Conservation (phyloP, 108 stramenopile genomes). For the Ochromonas danica region DNA sequence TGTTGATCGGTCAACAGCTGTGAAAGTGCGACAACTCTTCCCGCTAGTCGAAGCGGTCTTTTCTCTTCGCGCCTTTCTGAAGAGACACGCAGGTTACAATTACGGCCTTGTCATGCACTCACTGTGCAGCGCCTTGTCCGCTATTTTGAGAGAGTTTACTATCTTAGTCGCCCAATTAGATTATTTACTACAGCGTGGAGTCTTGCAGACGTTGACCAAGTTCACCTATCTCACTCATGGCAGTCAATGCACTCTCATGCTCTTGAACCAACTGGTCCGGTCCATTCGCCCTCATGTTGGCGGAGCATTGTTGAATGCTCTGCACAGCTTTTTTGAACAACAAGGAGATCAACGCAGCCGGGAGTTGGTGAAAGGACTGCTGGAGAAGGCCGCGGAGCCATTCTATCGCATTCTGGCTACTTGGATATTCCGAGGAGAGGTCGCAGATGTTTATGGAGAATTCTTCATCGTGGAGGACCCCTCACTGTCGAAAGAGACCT, state of each 20-base stretch:
- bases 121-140: constrained; percentile 71
- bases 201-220: constrained; percentile 69
- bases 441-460: constrained; percentile 80
- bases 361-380: constrained; percentile 45
- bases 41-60: too few species aligned
- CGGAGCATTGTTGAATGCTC: constrained; percentile 70
- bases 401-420: constrained; percentile 74
- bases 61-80: constrained; percentile 66
- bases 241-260: constrained; percentile 67
- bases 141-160: constrained; percentile 70
- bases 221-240: constrained; percentile 70
- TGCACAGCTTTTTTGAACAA: background rate
- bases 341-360: background rate
- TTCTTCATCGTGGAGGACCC: constrained; percentile 74
- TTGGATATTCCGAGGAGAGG: constrained; percentile 74
- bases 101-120: constrained; percentile 80
- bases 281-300: constrained; percentile 64
- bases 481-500: constrained; percentile 41
- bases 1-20: too few species aligned
- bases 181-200: constrained; percentile 44
- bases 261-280: constrained; percentile 60
- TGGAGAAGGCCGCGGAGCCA: constrained; percentile 68
- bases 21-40: too few species aligned
- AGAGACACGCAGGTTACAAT: constrained; percentile 64
- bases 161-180: constrained; percentile 70